A percentile compares a stretch with the other conserved stretches of the same genome.
Evolutionary conservation across 176 grass and related monocot genomes (phyloP).

Genomic region (Raddia distichophylla): DNA sequence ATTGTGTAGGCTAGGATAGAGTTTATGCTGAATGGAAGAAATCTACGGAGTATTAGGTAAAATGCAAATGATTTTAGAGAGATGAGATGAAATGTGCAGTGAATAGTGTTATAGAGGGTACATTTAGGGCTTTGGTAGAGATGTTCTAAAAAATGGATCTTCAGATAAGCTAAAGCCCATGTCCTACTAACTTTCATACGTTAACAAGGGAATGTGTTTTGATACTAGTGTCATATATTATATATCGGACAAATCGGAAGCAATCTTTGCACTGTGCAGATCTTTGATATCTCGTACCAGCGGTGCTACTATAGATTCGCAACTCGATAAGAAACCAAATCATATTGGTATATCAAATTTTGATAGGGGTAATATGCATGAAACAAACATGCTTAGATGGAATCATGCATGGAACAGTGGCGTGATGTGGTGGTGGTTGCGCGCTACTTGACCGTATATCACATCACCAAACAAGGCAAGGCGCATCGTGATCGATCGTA

Average conservation of each 20-base stretch:
- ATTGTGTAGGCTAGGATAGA: too few species aligned
- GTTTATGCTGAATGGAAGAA: too few species aligned
- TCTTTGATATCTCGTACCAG: slow-evolving; percentile 13
- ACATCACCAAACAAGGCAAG: not conserved
- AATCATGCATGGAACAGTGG: not conserved
- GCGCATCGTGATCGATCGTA: not conserved
- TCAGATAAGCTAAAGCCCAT: not conserved
- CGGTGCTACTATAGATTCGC: not conserved
- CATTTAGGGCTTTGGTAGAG: too few species aligned
- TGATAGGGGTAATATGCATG: not conserved
- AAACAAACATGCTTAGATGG: not conserved
- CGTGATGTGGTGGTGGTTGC: not conserved
- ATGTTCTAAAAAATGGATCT: not conserved
- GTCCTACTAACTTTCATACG: not conserved
- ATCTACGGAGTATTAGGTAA: too few species aligned
- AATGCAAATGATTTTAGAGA: too few species aligned
- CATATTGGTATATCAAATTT: too few species aligned
- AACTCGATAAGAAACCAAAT: not conserved
- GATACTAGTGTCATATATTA: not conserved
- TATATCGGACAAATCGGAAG: not conserved
- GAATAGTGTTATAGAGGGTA: too few species aligned
- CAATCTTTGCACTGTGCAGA: not conserved
- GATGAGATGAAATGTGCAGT: too few species aligned
- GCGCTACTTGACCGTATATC: not conserved
- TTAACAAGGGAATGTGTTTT: not conserved